Conservation (phyloP, 495 filamentous ascomycete genomes). For the Talaromyces liani region DNA sequence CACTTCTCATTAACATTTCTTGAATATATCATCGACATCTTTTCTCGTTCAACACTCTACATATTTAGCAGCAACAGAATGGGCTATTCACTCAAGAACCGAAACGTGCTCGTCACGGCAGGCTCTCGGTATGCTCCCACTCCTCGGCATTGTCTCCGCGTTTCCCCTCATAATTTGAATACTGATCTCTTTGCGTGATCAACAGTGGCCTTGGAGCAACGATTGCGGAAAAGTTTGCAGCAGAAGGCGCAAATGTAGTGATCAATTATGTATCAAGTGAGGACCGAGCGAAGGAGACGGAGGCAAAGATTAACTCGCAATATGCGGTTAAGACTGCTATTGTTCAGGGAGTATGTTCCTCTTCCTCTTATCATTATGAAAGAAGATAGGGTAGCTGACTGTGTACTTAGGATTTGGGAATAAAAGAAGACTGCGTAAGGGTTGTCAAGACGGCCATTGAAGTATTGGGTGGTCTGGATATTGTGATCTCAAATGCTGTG, state of each 20-base stretch:
- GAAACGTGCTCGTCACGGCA: slow-evolving; percentile 62
- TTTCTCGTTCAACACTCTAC: background rate
- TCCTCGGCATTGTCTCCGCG: background rate
- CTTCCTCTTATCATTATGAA: background rate
- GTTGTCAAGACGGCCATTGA: slow-evolving; percentile 49
- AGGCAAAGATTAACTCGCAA: slow-evolving; percentile 39
- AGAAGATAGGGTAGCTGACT: background rate
- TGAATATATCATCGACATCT: background rate
- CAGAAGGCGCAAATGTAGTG: slow-evolving; percentile 57
- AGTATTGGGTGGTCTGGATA: slow-evolving; percentile 59
- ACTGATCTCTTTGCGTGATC: background rate
- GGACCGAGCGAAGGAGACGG: slow-evolving; percentile 46
- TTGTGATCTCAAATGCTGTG: slow-evolving; percentile 66
- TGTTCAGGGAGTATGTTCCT: slow-evolving; percentile 50
- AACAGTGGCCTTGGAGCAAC: slow-evolving; percentile 58
- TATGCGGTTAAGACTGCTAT: slow-evolving; percentile 47
- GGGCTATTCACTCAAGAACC: slow-evolving; percentile 55
- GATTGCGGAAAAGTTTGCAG: slow-evolving; percentile 56
- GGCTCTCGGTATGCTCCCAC: slow-evolving; percentile 49
- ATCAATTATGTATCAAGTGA: slow-evolving; percentile 60
- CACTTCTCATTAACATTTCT: background rate
- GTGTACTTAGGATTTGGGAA: slow-evolving; percentile 45
- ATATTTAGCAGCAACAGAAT: slow-evolving; percentile 20
- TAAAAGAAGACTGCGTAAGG: slow-evolving; percentile 45
- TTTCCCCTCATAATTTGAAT: background rate